These are phyloP conservation scores for Melaleuca quinquenervia DNA, from an alignment of 345 rosid species.

Conservation along the genomic window DNA sequence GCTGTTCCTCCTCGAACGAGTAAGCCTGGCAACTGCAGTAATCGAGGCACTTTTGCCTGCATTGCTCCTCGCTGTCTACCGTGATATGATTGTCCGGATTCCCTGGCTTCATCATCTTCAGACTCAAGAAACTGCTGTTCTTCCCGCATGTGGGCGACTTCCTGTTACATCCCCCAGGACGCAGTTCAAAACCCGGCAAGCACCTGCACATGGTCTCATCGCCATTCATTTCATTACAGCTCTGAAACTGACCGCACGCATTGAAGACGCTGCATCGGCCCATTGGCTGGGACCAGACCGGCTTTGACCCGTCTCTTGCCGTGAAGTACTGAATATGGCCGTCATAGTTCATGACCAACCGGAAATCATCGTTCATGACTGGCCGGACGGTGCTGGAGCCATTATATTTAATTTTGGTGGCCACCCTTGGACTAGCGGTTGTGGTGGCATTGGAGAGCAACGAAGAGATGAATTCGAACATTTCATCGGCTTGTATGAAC, in stretches of 20 bases:
- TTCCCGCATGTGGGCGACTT: neutral
- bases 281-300: conserved; percentile 9
- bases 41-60: conserved; percentile 4
- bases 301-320: neutral
- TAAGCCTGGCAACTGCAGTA: conserved; percentile 18
- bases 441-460: neutral
- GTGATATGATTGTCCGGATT: neutral
- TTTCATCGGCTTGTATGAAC: neutral
- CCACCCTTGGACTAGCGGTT: no score
- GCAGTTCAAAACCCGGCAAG: conserved; percentile 25
- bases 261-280: conserved; percentile 1
- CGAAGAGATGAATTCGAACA: neutral
- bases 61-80: neutral
- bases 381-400: neutral
- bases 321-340: conserved; percentile 14
- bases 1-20: neutral
- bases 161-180: conserved; percentile 7
- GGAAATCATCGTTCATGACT: neutral
- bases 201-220: conserved; percentile 14
- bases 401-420: fast-evolving
- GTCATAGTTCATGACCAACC: conserved; percentile 11
- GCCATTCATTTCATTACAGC: conserved; percentile 6
- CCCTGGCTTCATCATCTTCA: conserved; percentile 7
- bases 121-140: neutral
- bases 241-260: conserved; percentile 21